These are phyloP conservation scores for Fusarium newnesense DNA, from an alignment of 2,329 filamentous ascomycete species.

Conservation along the genomic window DNA sequence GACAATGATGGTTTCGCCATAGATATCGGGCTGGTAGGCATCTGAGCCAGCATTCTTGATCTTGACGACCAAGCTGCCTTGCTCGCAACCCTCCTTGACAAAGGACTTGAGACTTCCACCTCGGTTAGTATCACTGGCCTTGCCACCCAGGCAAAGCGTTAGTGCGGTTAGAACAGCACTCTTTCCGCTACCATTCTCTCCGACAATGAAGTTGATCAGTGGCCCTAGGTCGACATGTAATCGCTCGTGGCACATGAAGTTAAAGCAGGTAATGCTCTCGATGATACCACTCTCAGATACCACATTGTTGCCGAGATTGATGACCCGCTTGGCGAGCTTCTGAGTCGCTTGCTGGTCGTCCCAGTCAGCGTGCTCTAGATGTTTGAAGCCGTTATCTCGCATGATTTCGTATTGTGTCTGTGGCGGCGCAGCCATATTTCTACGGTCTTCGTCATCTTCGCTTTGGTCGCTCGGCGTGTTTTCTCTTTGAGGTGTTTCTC, in stretches of 20 bases:
- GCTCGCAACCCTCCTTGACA: conserved; percentile 88
- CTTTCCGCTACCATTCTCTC: conserved; percentile 97
- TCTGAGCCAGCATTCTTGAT: conserved; percentile 91
- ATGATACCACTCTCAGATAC: conserved; percentile 87
- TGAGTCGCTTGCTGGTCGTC: conserved; percentile 75
- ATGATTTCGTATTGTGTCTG: conserved; percentile 71
- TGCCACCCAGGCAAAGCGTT: conserved; percentile 93
- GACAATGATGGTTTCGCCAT: conserved; percentile 87
- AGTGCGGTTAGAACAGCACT: conserved; percentile 94
- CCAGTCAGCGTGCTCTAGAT: conserved; percentile 64
- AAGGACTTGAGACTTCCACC: conserved; percentile 89
- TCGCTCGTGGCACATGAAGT: conserved; percentile 95
- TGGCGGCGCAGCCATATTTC: conserved; percentile 51
- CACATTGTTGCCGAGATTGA: conserved; percentile 71
- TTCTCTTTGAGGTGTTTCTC: conserved; percentile 28
- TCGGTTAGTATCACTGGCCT: conserved; percentile 91
- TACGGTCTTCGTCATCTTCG: conserved; percentile 42
- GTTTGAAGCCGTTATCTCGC: conserved; percentile 68
- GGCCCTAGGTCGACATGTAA: conserved; percentile 88
- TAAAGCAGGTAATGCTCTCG: conserved; percentile 84
- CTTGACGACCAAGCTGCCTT: conserved; percentile 79
- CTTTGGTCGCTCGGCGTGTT: conserved; percentile 45
- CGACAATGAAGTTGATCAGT: conserved; percentile 97
- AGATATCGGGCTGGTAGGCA: conserved; percentile 84
- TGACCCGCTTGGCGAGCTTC: conserved; percentile 63